These are phyloP conservation scores for Fraxinus dipetala DNA, from an alignment of 305 asterid species.

Conservation along the genomic window DNA sequence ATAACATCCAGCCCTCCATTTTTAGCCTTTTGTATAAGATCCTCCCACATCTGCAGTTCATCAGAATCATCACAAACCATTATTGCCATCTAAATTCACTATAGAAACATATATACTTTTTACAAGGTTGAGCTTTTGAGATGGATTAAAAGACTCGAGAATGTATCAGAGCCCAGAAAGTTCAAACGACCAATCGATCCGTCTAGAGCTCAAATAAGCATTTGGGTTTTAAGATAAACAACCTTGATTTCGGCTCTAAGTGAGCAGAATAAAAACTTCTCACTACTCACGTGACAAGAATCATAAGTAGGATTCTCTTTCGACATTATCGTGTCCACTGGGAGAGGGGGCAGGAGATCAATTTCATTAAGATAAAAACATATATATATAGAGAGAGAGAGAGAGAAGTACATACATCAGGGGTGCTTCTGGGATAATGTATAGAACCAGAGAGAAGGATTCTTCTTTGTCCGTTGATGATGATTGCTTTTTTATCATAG, in stretches of 20 bases:
- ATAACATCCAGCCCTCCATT: conserved; percentile 63
- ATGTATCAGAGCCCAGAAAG: background rate
- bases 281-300: too few relatives aligned
- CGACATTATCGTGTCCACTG: background rate
- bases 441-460: conserved; percentile 69
- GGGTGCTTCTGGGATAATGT: conserved; percentile 74
- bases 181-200: background rate
- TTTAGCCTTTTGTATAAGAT: conserved; percentile 59
- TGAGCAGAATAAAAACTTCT: too few relatives aligned
- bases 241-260: too few relatives aligned
- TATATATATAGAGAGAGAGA: background rate
- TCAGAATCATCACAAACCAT: background rate
- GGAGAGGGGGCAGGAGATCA: background rate
- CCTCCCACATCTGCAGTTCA: conserved; percentile 67
- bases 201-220: background rate
- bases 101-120: background rate
- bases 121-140: background rate
- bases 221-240: background rate
- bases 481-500: conserved; percentile 50
- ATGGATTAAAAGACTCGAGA: background rate
- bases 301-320: too few relatives aligned
- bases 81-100: background rate
- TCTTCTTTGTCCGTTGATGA: conserved; percentile 57
- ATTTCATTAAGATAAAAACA: background rate
- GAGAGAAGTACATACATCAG: conserved; percentile 52